Evolutionary conservation across 768 basidiomycete genomes (phyloP), one percentile per base, ranked within the genome.

Genomic region (Peribolospora kevripleyi): DNA sequence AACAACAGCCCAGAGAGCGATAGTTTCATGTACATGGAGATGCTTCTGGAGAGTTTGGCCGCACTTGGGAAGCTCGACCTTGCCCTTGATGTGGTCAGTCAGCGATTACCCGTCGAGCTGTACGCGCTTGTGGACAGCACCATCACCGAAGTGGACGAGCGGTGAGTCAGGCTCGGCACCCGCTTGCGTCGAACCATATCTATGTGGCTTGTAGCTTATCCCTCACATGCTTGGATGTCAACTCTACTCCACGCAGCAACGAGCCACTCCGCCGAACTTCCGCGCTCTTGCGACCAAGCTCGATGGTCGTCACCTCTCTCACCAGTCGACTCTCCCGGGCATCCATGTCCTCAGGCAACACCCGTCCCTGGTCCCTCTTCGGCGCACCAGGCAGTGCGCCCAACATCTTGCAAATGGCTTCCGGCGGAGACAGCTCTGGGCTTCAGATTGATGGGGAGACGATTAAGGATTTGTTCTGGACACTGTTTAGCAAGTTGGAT

Each of bases 391-490:
- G 46, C 46, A 46, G 46, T 14, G 14, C 46, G 46, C 10, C 46
- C 46, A 14, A 46, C 14, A 14, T 46, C 25, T 25, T 25, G 25
- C 25, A 46, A 37, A 38, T 48, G 3, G 56, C 48, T 45, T 5
- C 46, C 48, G 59, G 6, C 50, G 53, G 25, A 84, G 38, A 73
- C 79, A 13, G 80, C 80, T 1, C 66, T 86, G 59, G 85, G 86
- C 62, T 79, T 58, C 74, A 77, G 41, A 70, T 73, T 13, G 84
- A 93, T 61, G 83, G 85, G 57, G 87, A 91, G 63, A 81, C 82
- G 10, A 66, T 98, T 54, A 75, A 72, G 57, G 93, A 97, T 66
- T 73, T 98, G 42, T 97, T 97, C 67, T 97, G 91, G 91, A 93
- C 91, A 2, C 65, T 91, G 11, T 98, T 86, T 65, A 93, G 87